These are phyloP conservation scores for Panicum hallii DNA, from an alignment of 202 grass and related monocot genomes.

Conservation along the genomic window DNA sequence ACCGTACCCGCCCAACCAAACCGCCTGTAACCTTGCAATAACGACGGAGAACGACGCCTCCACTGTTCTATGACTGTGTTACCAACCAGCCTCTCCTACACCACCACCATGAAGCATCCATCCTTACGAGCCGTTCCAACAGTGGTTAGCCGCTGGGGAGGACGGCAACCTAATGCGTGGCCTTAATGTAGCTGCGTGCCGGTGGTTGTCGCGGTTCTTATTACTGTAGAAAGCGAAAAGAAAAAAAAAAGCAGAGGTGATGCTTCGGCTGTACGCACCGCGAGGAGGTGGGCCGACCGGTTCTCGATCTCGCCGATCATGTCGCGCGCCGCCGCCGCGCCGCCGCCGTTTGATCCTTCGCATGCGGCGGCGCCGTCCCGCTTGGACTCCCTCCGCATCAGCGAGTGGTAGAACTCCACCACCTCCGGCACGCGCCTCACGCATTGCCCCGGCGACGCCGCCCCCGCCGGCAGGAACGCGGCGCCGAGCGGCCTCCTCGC, in stretches of 20 bases:
- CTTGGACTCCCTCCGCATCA: constrained; percentile 88
- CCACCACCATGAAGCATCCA: constrained; percentile 7
- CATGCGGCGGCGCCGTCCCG: constrained; percentile 48
- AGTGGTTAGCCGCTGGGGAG: constrained; percentile 15
- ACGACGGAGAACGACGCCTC: constrained; percentile 35
- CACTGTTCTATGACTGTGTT: background rate
- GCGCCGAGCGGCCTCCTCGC: constrained; percentile 49
- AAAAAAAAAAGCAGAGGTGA: background rate
- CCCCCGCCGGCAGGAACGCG: background rate
- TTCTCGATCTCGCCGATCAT: constrained; percentile 99
- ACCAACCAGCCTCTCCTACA: background rate
- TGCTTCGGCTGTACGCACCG: constrained; percentile 61
- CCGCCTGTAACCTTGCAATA: constrained; percentile 39
- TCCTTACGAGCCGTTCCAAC: background rate
- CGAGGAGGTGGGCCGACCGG: constrained; percentile 91
- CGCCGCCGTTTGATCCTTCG: constrained; percentile 42
- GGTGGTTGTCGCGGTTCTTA: background rate
- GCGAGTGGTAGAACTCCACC: constrained; percentile 97
- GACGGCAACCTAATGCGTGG: background rate
- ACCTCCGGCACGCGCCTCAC: constrained; percentile 89
- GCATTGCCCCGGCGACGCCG: constrained; percentile 37
- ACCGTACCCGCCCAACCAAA: constrained; percentile 40
- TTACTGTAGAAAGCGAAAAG: background rate
- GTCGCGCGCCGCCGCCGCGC: constrained; percentile 65
- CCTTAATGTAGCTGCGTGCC: too few species aligned